Evolutionary conservation across 2,329 filamentous ascomycete genomes (phyloP), one percentile per base, ranked within the genome.

Genomic region (Penicillium sp.): DNA sequence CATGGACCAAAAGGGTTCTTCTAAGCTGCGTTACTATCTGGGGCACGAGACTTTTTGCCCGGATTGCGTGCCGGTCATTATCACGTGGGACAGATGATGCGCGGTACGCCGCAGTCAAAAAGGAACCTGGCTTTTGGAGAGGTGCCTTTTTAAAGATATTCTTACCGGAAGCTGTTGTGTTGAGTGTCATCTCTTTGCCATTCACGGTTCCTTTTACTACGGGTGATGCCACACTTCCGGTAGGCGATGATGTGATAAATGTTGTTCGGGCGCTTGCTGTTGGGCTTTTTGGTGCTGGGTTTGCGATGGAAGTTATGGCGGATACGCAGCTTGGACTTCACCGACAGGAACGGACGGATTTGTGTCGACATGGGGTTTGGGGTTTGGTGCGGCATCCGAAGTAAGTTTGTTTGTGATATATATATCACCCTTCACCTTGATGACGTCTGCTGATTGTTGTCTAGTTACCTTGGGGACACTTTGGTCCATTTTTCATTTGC

Each of bases 381-480:
- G 83, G 82, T 62, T 78, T 86, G 33, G 83, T 86, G 27, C 74
- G 84, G 48, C 83, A 86, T 71, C 84, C 84, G 0, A 86, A 86
- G 83, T 85, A 75, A 69, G 81, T 74, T 19, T n/a, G 11, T 8
- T n/a, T 9, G 10, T 31, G 19, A 44, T 29, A 27, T 5, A n/a
- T 16, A 34, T 15, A 4, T 34, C 16, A 19, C 6, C 4, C 2
- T 7, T 21, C 25, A 45, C 34, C 1, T 21, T 9, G 15, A 39
- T 40, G 38, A n/a, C 9, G 56, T 55, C 5, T 21, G 39, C 51
- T 64, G 47, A 57, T 27, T 13, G 23, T 50, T 34, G 61, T 33
- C 33, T 50, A 85, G 83, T 72, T 86, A 86, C 65, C 79, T 86
- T n/a, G 84, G 84, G 2, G 84, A 86, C 55, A 76, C 80, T 3